Percentiles rank a stretch among this genome's conserved stretches.
Conservation (phyloP, 148 eudicot genomes). For the Heliamphora exappendiculata region DNA sequence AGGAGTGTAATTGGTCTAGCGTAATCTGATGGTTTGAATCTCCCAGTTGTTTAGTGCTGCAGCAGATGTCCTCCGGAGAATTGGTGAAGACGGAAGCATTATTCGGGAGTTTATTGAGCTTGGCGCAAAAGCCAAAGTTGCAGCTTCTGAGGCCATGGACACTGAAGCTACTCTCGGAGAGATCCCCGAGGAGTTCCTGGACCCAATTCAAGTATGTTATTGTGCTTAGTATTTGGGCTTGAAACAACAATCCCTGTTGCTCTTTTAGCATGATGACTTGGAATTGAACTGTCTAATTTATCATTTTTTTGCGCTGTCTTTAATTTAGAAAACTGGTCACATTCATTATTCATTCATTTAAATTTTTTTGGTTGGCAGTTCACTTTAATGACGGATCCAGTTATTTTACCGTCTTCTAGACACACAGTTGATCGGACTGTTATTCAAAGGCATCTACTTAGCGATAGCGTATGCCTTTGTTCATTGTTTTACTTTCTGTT, state of each 20-base stretch:
- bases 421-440: slow-evolving; percentile 79
- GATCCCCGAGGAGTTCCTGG: slow-evolving; percentile 97
- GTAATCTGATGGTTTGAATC: slow-evolving; percentile 8
- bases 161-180: slow-evolving; percentile 94
- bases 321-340: not conserved
- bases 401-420: slow-evolving; percentile 84
- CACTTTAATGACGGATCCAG: slow-evolving; percentile 95
- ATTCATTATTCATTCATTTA: not conserved
- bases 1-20: not conserved
- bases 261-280: not conserved
- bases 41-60: slow-evolving; percentile 82
- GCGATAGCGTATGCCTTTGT: slow-evolving; percentile 49
- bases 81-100: slow-evolving; percentile 74
- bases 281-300: not conserved
- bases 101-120: slow-evolving; percentile 76
- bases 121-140: slow-evolving; percentile 73
- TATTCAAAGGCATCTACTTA: slow-evolving; percentile 95
- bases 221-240: not conserved
- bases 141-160: slow-evolving; percentile 93
- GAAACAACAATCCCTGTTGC: not conserved
- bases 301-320: not conserved
- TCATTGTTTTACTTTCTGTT: not conserved
- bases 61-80: slow-evolving; percentile 67
- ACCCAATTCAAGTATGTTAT: slow-evolving; percentile 77
- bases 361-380: slow-evolving; percentile 59